phyloP scores from a whole-genome alignment of 2,329 filamentous ascomycete species.

The Dothideomycetidae sp. region DNA sequence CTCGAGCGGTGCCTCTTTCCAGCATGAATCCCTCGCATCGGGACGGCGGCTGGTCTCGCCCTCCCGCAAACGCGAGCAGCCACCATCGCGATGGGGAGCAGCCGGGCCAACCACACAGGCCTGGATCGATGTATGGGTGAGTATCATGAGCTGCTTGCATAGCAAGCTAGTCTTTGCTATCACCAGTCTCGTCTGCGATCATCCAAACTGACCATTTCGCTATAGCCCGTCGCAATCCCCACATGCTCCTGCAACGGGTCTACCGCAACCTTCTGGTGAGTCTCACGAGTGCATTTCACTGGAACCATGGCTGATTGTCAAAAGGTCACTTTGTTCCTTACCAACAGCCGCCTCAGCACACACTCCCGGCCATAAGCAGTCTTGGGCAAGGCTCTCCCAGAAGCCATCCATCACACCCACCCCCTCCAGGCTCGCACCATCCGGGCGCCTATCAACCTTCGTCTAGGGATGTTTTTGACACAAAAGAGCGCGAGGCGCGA shows the following conservation, averaged over 20 bases:
- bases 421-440: slow-evolving; percentile 26
- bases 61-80: slow-evolving; percentile 6
- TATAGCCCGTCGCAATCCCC: slow-evolving; percentile 18
- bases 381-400: slow-evolving; percentile 32
- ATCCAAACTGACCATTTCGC: neutral
- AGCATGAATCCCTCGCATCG: slow-evolving; percentile 13
- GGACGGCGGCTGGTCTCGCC: slow-evolving; percentile 9
- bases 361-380: slow-evolving; percentile 30
- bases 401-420: slow-evolving; percentile 18
- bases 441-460: slow-evolving; percentile 29
- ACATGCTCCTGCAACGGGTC: slow-evolving; percentile 17
- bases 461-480: slow-evolving; percentile 30
- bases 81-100: slow-evolving; percentile 14
- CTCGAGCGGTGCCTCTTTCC: neutral
- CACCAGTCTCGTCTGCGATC: neutral
- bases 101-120: slow-evolving; percentile 18
- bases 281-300: neutral
- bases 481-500: slow-evolving; percentile 39
- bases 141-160: slow-evolving; percentile 12
- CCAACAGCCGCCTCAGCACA: slow-evolving; percentile 28
- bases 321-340: slow-evolving; percentile 26
- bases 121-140: slow-evolving; percentile 19
- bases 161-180: neutral
- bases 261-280: slow-evolving; percentile 18
- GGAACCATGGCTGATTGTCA: neutral